These are phyloP conservation scores for Venturia pyrina DNA, from an alignment of 2,329 filamentous ascomycete species.

Conservation along the genomic window DNA sequence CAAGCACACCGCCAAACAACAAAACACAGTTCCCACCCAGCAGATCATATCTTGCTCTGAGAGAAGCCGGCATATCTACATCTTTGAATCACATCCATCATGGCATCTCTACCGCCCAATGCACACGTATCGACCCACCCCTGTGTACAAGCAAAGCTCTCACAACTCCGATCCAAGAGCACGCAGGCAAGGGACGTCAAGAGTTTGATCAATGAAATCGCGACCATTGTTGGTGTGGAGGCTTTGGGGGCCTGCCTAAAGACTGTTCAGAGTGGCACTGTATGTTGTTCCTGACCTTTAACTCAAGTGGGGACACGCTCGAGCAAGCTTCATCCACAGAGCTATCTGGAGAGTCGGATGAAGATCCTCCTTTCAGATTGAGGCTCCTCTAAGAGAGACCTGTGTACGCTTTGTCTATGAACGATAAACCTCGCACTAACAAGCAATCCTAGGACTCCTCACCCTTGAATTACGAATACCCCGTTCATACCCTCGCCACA, in stretches of 20 bases:
- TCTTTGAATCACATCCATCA: not conserved
- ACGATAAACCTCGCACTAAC: not conserved
- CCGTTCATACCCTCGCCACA: conserved; percentile 53
- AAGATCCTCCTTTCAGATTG: too few relatives aligned
- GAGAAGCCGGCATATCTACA: not conserved
- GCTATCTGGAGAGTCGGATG: not conserved
- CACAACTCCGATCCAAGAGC: conserved; percentile 67
- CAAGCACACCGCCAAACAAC: not conserved
- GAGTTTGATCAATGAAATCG: conserved; percentile 74
- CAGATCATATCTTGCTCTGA: not conserved
- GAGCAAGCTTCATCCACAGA: not conserved
- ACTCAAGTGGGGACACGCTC: not conserved
- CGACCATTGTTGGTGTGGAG: conserved; percentile 72
- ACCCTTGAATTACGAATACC: conserved; percentile 68
- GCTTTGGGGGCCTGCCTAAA: conserved; percentile 59
- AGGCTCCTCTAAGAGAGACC: too few relatives aligned
- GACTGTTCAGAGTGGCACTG: conserved; percentile 50
- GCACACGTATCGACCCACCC: conserved; percentile 76
- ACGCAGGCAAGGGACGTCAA: conserved; percentile 69
- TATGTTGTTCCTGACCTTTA: conserved; percentile 32
- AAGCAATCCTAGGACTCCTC: conserved; percentile 53
- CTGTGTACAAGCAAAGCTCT: conserved; percentile 79
- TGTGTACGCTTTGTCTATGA: too few relatives aligned
- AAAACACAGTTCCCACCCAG: not conserved
- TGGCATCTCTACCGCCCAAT: conserved; percentile 37